Base-by-base conservation (phyloP, 1,139 yeast species). In the Suhomyces anneliseae region DNA sequence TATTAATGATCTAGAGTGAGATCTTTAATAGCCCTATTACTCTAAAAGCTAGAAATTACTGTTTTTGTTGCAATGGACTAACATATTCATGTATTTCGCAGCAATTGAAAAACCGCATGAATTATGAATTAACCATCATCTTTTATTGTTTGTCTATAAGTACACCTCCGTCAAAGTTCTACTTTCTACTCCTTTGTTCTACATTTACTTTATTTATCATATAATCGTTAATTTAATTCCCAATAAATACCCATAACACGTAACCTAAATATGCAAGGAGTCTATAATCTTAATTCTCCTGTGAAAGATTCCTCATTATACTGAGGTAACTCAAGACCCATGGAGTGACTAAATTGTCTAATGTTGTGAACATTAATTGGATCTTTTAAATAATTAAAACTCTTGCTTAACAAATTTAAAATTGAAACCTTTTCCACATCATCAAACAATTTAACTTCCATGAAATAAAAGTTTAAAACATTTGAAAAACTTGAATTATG, bases 391-490 rank as follows among this genome's bases (percentile, higher is more conserved):
- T 44, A 40, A 10, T 39, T 43, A 42, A 61, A 61, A 29, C 62
- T 49, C 12, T 52, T 39, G 38, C 54, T 56, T 39, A 66, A 57
- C 35, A 54, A 41, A 10, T 50, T 43, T 34, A 68, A 53, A 7
- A 67, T 36, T 10, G 49, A 48, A 12, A 51, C 14, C 42, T 58
- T 56, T 10, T 65, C 66, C 7, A 41, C 46, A 2, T 33, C 31
- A 12, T 54, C 52, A 6, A 53, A 44, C 6, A 68, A 40, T 24
- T 53, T 45, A 26, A 64, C 58, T 52, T 70, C 73, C 53, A 69
- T 48, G 44, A 66, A 64, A 39, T 66, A 66, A 51, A 66, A 68
- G 48, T 64, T 66, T 15, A 70, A 37, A 31, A 64, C 53, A 34
- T 54, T 55, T 4, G 68, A 36, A 26, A 58, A 43, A 9, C 54